Base-by-base conservation (phyloP, 2,329 filamentous ascomycete species). In the Calonectria multiphialidica region DNA sequence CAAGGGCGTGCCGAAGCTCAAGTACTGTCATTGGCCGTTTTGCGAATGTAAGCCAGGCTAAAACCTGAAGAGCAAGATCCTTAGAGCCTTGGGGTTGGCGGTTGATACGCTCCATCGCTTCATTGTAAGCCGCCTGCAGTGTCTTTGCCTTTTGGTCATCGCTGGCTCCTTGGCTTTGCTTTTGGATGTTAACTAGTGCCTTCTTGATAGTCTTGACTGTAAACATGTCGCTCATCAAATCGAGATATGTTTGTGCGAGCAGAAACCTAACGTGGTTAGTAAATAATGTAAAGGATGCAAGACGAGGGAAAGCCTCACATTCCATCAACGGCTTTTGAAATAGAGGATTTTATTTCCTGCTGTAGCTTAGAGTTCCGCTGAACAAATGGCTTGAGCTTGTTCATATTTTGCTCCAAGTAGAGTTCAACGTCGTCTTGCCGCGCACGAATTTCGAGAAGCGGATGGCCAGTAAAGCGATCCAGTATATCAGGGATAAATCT, bases 181-280 rank as follows among this genome's bases (percentile, higher is more conserved):
- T 45, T 44, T 64, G 47, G 45, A 69, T 57, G 9, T 57, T 64
- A 28, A 30, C 47, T 13, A 69, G 47, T 35, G 59, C 47, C 44
- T 44, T 57, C 37, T 37, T 55, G n/a, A 69, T 37, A 1, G 21
- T 23, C 25, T 37, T 57, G 28, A 55, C 7, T 15, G 45, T 57
- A 15, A 57, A 64, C 37, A 57, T 69, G 21, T 47, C 67, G 7
- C 23, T 23, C 40, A 69, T 63, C 2, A 53, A 57, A 47, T 40
- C n/a, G 12, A 69, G 59, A 21, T 65, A 69, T 47, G 50, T 37
- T 15, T 21, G 10, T 12, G 67, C 67, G 1, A 69, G 28, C 3
- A 69, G 57, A 30, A 69, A 69, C 67, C 67, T 69, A 49, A 47
- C 15, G 33, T 7, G 2, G 25, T 69, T n/a, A 64, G 40, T 37